Base-by-base conservation (phyloP, 441 rosid genomes). In the Dalechampia spathulata region DNA sequence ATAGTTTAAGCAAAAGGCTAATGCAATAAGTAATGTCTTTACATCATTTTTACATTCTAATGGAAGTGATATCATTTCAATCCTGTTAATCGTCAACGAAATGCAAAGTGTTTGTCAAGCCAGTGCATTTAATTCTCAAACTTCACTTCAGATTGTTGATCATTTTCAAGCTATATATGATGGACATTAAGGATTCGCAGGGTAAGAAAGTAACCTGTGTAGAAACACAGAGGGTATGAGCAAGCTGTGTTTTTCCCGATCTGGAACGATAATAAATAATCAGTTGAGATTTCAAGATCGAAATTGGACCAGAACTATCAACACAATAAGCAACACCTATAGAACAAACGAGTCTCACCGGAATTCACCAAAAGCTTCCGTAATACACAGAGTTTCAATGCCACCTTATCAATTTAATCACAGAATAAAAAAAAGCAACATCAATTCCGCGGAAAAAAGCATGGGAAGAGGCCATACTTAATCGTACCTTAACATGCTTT, bases 181-280 rank as follows among this genome's bases (percentile, higher is more conserved):
- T n/a, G n/a, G n/a, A n/a, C n/a, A n/a, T n/a, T n/a, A n/a, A n/a
- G n/a, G n/a, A n/a, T n/a, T n/a, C n/a, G n/a, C n/a, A n/a, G n/a
- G n/a, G n/a, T n/a, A n/a, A 62, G 53, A 64, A 63, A 71, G 59
- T 12, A 75, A 84, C 95, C 96, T 86, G 96, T 39, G 96, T 86
- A 27, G 90, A 76, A 65, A 87, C 96, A 51, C 97, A 87, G 1
- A 90, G 93, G 22, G 99, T 90, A 77, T 87, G 93, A 22, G 96
- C 99, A 32, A 93, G 89, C 62, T 83, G 97, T 50, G 97, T 93
- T 76, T 87, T 87, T 71, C 97, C 96, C 62, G 86, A 87, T 84
- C 96, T 90, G 76, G 46, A 57, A 8, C 8, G 20, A 37, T 55
- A 22, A 39, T 55, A 26, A 37, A 47, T 30, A 9, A 19, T 17